phyloP scores from a whole-genome alignment of 768 basidiomycete species.

The Imleria badia region DNA sequence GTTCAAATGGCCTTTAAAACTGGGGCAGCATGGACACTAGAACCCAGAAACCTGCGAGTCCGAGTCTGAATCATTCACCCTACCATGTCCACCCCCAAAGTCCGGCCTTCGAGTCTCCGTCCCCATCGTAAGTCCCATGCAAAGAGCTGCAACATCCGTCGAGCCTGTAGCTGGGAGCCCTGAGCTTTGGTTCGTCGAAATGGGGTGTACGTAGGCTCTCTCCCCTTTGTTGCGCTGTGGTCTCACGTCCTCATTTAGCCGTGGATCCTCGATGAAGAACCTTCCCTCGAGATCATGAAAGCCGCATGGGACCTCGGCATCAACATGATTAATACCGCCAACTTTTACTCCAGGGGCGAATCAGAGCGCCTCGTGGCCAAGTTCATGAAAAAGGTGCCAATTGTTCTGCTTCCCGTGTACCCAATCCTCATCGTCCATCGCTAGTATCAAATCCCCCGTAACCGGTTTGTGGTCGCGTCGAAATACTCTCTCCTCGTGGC shows the following conservation, averaged over 20 bases:
- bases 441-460: constrained; percentile 32
- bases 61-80: too few relatives aligned
- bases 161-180: constrained; percentile 26
- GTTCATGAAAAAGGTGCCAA: constrained; percentile 36
- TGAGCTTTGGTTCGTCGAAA: constrained; percentile 28
- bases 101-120: constrained; percentile 34
- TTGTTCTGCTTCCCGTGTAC: neutral
- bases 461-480: constrained; percentile 30
- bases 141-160: neutral
- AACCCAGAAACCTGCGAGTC: too few relatives aligned
- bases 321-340: constrained; percentile 40
- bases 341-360: constrained; percentile 35
- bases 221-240: too few relatives aligned
- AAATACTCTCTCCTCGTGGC: constrained; percentile 25
- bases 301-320: constrained; percentile 41
- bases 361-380: constrained; percentile 39
- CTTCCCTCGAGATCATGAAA: constrained; percentile 35
- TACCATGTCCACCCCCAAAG: constrained; percentile 13
- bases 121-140: constrained; percentile 24
- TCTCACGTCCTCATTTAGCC: neutral
- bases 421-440: too few relatives aligned
- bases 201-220: constrained; percentile 21
- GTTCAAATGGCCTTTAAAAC: too few relatives aligned
- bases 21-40: too few relatives aligned
- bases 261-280: constrained; percentile 29